Evolutionary conservation across 768 basidiomycete species (phyloP).

Genomic region (Suillus brevipes): DNA sequence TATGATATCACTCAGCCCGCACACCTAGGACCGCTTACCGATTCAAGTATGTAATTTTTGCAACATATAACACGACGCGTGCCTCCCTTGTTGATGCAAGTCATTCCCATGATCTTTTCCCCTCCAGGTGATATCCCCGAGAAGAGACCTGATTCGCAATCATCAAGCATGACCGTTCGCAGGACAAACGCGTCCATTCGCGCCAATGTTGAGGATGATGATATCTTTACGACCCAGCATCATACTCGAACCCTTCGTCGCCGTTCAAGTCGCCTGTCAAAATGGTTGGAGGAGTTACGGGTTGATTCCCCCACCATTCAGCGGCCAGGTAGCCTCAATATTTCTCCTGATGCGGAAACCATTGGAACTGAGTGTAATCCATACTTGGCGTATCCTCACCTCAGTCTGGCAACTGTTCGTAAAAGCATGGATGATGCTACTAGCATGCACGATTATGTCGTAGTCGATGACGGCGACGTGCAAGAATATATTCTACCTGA

Average conservation of each 20-base stretch:
- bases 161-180: conserved; percentile 31
- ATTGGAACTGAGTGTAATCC: conserved; percentile 35
- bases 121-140: conserved; percentile 19
- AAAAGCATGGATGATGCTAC: conserved; percentile 33
- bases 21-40: background rate
- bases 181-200: conserved; percentile 26
- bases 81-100: conserved; percentile 33
- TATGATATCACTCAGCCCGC: conserved; percentile 19
- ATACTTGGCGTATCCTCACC: conserved; percentile 44
- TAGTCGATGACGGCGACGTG: conserved; percentile 37
- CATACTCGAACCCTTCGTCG: conserved; percentile 26
- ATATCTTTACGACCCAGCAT: conserved; percentile 3
- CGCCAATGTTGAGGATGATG: conserved; percentile 15
- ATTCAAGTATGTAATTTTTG: conserved; percentile 23
- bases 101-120: conserved; percentile 11
- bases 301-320: conserved; percentile 19
- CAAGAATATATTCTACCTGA: conserved; percentile 25
- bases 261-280: conserved; percentile 41
- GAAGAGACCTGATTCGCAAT: conserved; percentile 25
- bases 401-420: conserved; percentile 29
- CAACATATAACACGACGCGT: conserved; percentile 28
- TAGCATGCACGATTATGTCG: conserved; percentile 41
- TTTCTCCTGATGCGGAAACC: conserved; percentile 23
- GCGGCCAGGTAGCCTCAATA: conserved; percentile 16
- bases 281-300: conserved; percentile 47